Evolutionary conservation across 2,329 filamentous ascomycete genomes (phyloP), one percentile per base, ranked within the genome.

Genomic region (Sordariomycetes sp.): DNA sequence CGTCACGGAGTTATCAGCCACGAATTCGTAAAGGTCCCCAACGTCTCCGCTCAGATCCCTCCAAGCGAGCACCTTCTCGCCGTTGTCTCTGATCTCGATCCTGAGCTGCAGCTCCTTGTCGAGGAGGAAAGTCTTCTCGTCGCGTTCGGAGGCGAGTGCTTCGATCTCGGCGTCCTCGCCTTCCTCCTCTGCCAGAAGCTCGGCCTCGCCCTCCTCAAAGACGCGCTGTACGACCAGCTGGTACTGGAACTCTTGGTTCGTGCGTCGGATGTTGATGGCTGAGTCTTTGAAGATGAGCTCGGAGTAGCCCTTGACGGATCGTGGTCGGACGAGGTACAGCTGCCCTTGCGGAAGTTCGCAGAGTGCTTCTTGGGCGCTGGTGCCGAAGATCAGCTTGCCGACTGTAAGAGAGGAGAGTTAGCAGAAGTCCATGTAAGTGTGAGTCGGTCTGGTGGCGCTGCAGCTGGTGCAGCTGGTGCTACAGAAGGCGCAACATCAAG

Each of bases 241-340:
- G 57, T 96, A 98, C 51, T 98, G 88, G 51, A 85, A 95, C 35
- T 96, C 87, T 56, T 94, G 88, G 15, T 85, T 88, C 12, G 92
- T 96, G 43, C 86, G 79, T 44, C 93, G 82, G 51, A 98, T 93
- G 42, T 82, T 86, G 34, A 90, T 86, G 30, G 86, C 84, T 25
- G 87, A 83, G 77, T 98, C 92, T 60, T 92, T 94, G 72, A 95
- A 98, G 61, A 98, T 94, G 54, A 96, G 86, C 61, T 98, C 92
- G 2, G 90, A 95, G 58, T 95, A 96, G 45, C 92, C 92, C 59
- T 98, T 98, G 37, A 90, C 87, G 7, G 90, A 96, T 32, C 86
- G 75, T 9, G 92, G 92, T 49, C 92, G 85, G 48, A 98, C 92
- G 46, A 98, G 82, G 60, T 95, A 98, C 29, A 98, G 85, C 60